Evolutionary conservation across 2,329 filamentous ascomycete species (phyloP), one percentile per base, ranked within the genome.

Genomic region (Apiospora phragmitis): DNA sequence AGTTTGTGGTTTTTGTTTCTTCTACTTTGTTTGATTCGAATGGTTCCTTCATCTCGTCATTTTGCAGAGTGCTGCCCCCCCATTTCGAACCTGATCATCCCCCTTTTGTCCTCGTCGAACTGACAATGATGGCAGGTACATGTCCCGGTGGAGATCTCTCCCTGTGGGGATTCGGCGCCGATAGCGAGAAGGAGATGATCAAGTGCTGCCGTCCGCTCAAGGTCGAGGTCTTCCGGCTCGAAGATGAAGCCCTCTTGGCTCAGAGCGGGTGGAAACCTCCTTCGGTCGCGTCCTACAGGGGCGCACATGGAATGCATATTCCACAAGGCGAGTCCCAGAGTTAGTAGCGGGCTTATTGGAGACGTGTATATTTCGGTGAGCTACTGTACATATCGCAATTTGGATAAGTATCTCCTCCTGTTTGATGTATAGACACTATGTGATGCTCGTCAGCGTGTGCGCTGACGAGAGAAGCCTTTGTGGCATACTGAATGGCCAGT

Each of bases 91-190:
- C n/a, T n/a, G n/a, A n/a, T 51, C 43, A 24, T 9, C 21, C 7
- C 45, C 21, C 21, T 11, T 47, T 47, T 47, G 1, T 5, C 11
- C n/a, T 12, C 3, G 4, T 14, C 47, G 8, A 26, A 88, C 88
- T 80, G 88, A 89, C 29, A 84, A 38, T 9, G 29, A 43, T 12
- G 11, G 47, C 16, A 87, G 85, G 85, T 72, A 93, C 93, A 0
- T 96, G 93, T 77, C 93, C 93, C 0, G 93, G 93, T 1, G 94
- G 94, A 0, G 94, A 96, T 78, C 82, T 96, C 66, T 94, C 92
- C 1, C 85, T 89, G n/a, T 95, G 93, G 93, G 93, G 92, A 0
- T 96, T 94, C 85, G 91, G 91, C 16, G 89, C 86, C 59, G 88
- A 87, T 65, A 91, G 89, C 80, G 88, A 89, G 73, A 87, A 90